Conservation (phyloP, 2,329 filamentous ascomycete genomes). For the Sarocladium strictum region DNA sequence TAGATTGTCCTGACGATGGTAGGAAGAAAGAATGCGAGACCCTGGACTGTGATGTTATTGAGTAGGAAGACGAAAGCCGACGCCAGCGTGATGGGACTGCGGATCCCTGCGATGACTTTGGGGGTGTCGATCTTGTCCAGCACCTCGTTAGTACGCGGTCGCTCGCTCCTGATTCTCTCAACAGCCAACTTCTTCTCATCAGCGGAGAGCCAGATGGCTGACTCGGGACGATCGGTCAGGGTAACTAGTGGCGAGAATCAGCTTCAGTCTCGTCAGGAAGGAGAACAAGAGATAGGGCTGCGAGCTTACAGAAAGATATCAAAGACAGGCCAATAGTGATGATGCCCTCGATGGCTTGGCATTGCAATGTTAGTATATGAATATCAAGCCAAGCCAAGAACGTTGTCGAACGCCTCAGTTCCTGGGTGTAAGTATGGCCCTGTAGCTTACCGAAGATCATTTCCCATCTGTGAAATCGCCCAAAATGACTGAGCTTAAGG, state of each 20-base stretch:
- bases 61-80: constrained; percentile 55
- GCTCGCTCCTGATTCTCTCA: constrained; percentile 53
- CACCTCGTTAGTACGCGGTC: constrained; percentile 52
- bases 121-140: constrained; percentile 53
- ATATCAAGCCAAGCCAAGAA: too few relatives aligned
- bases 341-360: constrained; percentile 55
- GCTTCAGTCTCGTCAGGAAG: background rate
- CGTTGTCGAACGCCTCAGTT: too few relatives aligned
- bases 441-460: constrained; percentile 61
- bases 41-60: constrained; percentile 62
- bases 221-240: constrained; percentile 60
- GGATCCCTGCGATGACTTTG: constrained; percentile 53
- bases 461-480: constrained; percentile 49
- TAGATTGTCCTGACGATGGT: constrained; percentile 62
- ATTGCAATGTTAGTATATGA: too few relatives aligned
- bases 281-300: background rate
- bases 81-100: constrained; percentile 50
- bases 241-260: constrained; percentile 17
- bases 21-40: constrained; percentile 59
- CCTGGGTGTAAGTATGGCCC: background rate
- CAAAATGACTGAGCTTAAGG: constrained; percentile 53
- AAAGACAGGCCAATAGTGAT: constrained; percentile 47
- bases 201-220: constrained; percentile 55
- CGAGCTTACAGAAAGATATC: constrained; percentile 43
- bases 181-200: constrained; percentile 61